Percentiles rank a stretch among this genome's conserved stretches.
These are phyloP conservation scores for Solanum stenotomum DNA, from an alignment of 257 asterid genomes.

Conservation along the genomic window DNA sequence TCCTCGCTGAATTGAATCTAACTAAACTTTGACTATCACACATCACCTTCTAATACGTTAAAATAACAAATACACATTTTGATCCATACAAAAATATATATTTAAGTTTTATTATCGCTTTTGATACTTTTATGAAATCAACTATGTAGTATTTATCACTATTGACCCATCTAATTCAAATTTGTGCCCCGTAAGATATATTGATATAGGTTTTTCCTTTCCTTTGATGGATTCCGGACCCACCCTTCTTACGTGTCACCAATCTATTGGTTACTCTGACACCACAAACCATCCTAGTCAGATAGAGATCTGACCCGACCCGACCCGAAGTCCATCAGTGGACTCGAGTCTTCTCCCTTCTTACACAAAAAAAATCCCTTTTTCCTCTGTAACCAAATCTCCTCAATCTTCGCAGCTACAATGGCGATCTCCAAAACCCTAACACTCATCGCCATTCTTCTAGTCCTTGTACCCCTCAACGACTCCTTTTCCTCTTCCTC, in stretches of 20 bases:
- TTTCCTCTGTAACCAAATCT: neutral
- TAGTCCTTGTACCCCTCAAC: neutral
- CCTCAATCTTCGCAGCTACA: neutral
- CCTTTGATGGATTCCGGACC: neutral
- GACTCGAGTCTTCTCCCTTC: neutral
- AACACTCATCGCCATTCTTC: neutral
- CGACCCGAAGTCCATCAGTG: neutral
- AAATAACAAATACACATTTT: neutral
- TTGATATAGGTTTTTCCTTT: neutral
- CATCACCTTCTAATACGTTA: neutral
- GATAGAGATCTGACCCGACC: neutral
- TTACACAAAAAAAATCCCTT: neutral
- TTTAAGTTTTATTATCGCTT: too few relatives aligned
- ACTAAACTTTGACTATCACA: neutral
- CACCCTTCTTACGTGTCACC: neutral
- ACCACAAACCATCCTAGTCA: neutral
- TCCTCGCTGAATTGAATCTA: too few relatives aligned
- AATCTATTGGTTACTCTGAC: neutral
- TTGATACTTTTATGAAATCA: too few relatives aligned
- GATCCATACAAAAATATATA: too few relatives aligned
- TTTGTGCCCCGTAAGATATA: neutral
- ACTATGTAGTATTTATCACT: too few relatives aligned
- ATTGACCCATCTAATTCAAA: neutral
- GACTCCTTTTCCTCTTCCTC: neutral
- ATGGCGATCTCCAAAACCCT: constrained; percentile 1